Conservation (phyloP, 78 protist genomes). For the Monosiga brevicollis region DNA sequence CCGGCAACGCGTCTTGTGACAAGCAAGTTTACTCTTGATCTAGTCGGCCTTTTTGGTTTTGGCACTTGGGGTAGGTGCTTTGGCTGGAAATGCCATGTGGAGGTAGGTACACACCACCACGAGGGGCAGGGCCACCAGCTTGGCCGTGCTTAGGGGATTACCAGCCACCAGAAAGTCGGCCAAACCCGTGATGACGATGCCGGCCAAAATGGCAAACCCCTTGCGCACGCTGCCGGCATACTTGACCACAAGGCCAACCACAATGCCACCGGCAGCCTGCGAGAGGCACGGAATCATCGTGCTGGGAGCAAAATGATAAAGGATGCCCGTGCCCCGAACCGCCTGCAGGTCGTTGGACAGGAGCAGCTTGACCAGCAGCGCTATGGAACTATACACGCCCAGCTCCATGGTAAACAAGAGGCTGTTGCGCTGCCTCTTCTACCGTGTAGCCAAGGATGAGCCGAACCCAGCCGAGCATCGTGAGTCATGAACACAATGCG, state of each 20-base stretch:
- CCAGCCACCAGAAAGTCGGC: background rate
- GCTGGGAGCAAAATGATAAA: background rate
- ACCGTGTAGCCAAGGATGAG: too few relatives aligned
- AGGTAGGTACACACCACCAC: background rate
- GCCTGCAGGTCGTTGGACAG: background rate
- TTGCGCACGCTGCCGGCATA: background rate
- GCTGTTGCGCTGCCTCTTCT: background rate
- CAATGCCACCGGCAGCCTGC: background rate
- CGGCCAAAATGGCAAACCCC: background rate
- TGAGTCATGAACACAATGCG: too few relatives aligned
- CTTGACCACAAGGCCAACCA: background rate
- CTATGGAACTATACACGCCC: background rate
- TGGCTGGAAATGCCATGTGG: background rate
- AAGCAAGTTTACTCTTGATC: too few relatives aligned
- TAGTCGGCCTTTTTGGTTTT: too few relatives aligned
- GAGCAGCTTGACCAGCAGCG: background rate
- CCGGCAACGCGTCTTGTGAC: too few relatives aligned
- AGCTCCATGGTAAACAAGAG: background rate
- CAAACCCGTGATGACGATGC: background rate
- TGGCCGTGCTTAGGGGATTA: background rate
- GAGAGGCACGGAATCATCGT: background rate
- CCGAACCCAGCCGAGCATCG: too few relatives aligned
- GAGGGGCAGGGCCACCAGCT: background rate
- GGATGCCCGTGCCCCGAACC: background rate
- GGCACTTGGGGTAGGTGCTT: too few relatives aligned